A percentile compares a stretch with the other conserved stretches of the same genome.
phyloP scores from a whole-genome alignment of 1,284 basidiomycete species.

The Pascua sp. region DNA sequence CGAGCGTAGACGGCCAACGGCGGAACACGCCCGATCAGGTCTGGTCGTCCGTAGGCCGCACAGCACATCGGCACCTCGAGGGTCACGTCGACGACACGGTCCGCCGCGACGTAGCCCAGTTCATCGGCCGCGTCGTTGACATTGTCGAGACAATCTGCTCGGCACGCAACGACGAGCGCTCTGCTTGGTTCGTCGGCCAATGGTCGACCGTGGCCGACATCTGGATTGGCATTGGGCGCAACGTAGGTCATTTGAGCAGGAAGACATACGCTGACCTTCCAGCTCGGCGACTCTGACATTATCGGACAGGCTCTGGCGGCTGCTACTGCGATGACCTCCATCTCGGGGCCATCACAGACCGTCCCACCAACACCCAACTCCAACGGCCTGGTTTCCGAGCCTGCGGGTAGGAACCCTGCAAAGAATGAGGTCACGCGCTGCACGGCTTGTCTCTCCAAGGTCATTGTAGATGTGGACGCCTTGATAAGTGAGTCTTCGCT shows the following conservation, averaged over 20 bases:
- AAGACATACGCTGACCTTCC: conserved; percentile 5
- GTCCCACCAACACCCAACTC: background rate
- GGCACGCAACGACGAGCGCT: conserved; percentile 14
- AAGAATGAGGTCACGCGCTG: background rate
- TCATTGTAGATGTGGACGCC: background rate
- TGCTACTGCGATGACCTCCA: background rate
- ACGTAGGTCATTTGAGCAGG: too few species aligned
- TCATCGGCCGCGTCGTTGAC: conserved; percentile 20
- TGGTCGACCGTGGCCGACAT: conserved; percentile 38
- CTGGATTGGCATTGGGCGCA: conserved; percentile 42
- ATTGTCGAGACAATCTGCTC: conserved; percentile 24
- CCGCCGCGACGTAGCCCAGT: conserved; percentile 14
- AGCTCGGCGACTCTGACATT: conserved; percentile 32
- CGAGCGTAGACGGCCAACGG: background rate
- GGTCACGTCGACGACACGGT: conserved; percentile 9
- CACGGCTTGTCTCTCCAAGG: conserved; percentile 1
- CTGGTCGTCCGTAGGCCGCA: conserved; percentile 14
- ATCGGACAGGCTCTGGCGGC: conserved; percentile 33
- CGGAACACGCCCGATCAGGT: conserved; percentile 8
- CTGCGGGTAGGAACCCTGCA: background rate
- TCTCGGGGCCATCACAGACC: background rate
- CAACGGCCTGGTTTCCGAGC: background rate
- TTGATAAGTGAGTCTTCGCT: background rate
- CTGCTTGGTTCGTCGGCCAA: conserved; percentile 27
- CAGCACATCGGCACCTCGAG: conserved; percentile 5